Evolutionary conservation across 495 filamentous ascomycete species (phyloP).

Genomic region (Aspergillus affinis): DNA sequence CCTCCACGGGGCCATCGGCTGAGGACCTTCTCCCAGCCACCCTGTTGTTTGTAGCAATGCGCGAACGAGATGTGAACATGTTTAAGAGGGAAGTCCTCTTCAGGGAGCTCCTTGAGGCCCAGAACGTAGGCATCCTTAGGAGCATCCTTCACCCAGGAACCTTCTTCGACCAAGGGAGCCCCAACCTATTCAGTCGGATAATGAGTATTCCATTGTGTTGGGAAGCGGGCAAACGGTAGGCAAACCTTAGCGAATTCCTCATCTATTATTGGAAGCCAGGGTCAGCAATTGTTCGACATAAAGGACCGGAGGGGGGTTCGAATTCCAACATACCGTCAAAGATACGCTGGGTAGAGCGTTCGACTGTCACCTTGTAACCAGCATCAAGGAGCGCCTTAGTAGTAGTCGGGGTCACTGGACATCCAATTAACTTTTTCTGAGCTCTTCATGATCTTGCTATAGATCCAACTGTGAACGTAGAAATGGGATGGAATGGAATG

Average conservation of each 20-base stretch:
- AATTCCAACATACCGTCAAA: conserved; percentile 61
- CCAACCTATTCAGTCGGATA: conserved; percentile 47
- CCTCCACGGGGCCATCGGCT: conserved; percentile 78
- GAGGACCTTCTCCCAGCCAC: conserved; percentile 79
- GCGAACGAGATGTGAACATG: conserved; percentile 87
- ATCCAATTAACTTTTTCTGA: conserved; percentile 16
- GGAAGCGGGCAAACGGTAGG: conserved; percentile 1
- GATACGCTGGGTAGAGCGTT: conserved; percentile 77
- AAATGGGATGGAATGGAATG: too few species aligned
- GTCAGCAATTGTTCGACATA: conserved; percentile 6
- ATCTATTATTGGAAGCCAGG: conserved; percentile 25
- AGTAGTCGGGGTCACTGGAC: conserved; percentile 62
- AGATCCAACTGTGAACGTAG: not conserved
- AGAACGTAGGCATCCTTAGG: conserved; percentile 81
- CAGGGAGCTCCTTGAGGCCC: conserved; percentile 91
- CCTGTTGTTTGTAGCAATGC: conserved; percentile 83
- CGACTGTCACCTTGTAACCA: conserved; percentile 81
- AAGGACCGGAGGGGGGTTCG: not conserved
- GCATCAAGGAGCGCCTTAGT: conserved; percentile 76
- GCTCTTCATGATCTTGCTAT: not conserved
- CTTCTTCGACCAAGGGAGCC: conserved; percentile 74
- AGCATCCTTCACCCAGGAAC: conserved; percentile 71
- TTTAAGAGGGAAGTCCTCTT: conserved; percentile 82
- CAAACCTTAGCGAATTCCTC: conserved; percentile 55
- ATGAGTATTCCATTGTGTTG: not conserved